Conservation (phyloP, 2,329 filamentous ascomycete genomes). For the Fusarium pilosicola region DNA sequence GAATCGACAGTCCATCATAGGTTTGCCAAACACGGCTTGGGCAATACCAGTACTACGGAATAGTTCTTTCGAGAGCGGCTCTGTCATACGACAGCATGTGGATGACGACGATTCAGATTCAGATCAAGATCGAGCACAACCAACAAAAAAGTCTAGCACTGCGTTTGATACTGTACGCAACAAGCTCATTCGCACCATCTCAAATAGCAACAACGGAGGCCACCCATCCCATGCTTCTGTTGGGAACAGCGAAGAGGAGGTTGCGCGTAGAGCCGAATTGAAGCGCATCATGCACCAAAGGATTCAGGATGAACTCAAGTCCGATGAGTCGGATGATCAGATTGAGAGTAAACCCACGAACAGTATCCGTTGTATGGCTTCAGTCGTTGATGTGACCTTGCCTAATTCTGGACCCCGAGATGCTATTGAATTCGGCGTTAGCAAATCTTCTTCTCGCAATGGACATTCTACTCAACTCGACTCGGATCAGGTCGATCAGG, state of each 20-base stretch:
- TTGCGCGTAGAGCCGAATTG: slow-evolving; percentile 65
- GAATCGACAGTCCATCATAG: slow-evolving; percentile 13
- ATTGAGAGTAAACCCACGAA: slow-evolving; percentile 42
- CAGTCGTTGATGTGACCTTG: slow-evolving; percentile 44
- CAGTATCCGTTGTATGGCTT: slow-evolving; percentile 39
- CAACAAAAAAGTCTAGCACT: slow-evolving; percentile 49
- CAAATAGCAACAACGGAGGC: slow-evolving; percentile 55
- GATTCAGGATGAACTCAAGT: slow-evolving; percentile 67
- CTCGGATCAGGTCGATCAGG: slow-evolving; percentile 7
- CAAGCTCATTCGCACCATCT: slow-evolving; percentile 58
- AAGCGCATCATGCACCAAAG: slow-evolving; percentile 64
- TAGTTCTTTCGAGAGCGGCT: not conserved
- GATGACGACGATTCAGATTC: slow-evolving; percentile 53
- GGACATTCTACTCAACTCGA: not conserved
- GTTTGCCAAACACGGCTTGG: slow-evolving; percentile 28
- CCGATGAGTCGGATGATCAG: slow-evolving; percentile 54
- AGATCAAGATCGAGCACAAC: slow-evolving; percentile 46
- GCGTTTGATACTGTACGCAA: slow-evolving; percentile 58
- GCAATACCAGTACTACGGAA: not conserved
- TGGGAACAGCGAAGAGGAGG: slow-evolving; percentile 61
- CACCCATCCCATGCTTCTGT: slow-evolving; percentile 54
- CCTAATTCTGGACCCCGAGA: slow-evolving; percentile 58
- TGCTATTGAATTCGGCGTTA: slow-evolving; percentile 57
- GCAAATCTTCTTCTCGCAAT: slow-evolving; percentile 6
- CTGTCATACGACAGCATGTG: slow-evolving; percentile 43